Evolutionary conservation across 306 rosid species (phyloP), one percentile per base, ranked within the genome.

Genomic region (Castanea mollissima): DNA sequence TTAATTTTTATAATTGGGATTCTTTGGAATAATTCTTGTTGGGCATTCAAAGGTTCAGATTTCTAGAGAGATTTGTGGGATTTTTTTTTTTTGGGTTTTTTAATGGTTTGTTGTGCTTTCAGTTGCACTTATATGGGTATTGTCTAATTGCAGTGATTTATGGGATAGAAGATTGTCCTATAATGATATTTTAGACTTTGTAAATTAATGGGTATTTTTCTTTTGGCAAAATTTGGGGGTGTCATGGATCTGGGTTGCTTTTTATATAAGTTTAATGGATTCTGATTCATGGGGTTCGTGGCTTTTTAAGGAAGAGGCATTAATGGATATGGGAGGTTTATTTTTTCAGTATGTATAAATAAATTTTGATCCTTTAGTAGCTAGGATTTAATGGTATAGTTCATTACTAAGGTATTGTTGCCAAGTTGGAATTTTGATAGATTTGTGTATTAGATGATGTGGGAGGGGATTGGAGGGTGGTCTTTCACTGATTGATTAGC

Each of bases 191-290:
- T 23, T 46, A 14, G 5, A 2, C 38, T 58, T 32, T 58, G 11
- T 69, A 46, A 67, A 80, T 31, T 23, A 70, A 20, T 67, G 57
- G 63, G 55, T 5, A 38, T 14, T 10, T 68, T 2, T 15, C 76
- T 27, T 20, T 85, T 2, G 69, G 51, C 16, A 29, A 35, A 65
- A 71, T 78, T 35, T 19, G 52, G 38, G 74, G 60, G 29, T 75
- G 35, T 56, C 75, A 31, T 84, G 90, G 98, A 91, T 91, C 96
- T 90, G 79, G 74, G 84, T 76, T 79, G 49, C 27, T 75, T 75
- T 88, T 54, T 18, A 20, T 46, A 74, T 59, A 83, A 44, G 77
- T 34, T 82, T 70, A 74, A 51, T 76, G 76, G 76, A 38, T 82
- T 76, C 79, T 32, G 68, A 74, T 79, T 83, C 67, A 29, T 63